Conservation (phyloP, 2,329 filamentous ascomycete genomes). For the Microsporum audouinii region DNA sequence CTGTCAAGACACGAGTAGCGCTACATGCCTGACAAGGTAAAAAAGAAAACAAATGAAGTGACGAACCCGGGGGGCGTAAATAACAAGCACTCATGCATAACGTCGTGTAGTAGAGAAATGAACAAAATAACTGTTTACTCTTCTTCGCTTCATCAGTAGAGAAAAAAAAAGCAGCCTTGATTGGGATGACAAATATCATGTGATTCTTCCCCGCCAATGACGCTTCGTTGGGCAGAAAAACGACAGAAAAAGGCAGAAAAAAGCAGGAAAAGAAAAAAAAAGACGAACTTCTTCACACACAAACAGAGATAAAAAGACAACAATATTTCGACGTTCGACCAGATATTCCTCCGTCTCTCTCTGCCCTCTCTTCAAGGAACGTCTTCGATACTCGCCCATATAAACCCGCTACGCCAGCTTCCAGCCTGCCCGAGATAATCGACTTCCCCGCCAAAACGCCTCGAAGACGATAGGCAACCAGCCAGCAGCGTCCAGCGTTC, state of each 20-base stretch:
- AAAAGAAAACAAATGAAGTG: background rate
- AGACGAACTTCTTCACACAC: background rate
- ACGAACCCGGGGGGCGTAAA: background rate
- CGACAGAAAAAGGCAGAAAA: background rate
- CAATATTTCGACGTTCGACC: background rate
- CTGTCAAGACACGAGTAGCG: background rate
- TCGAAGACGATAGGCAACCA: background rate
- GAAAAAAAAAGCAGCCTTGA: background rate
- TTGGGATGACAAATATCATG: background rate
- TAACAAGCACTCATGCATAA: background rate
- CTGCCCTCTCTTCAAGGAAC: too few relatives aligned
- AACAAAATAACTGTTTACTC: background rate
- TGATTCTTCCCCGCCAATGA: background rate
- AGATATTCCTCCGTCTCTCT: background rate
- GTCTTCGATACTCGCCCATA: too few relatives aligned
- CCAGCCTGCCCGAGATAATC: background rate
- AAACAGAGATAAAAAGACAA: background rate
- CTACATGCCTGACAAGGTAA: background rate
- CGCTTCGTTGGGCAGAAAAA: constrained; percentile 3
- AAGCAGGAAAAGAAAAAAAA: background rate
- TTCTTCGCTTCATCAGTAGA: background rate
- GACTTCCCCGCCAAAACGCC: background rate
- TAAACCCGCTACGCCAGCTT: background rate
- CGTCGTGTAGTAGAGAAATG: background rate
- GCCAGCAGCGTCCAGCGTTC: background rate